Evolutionary conservation across 2,329 filamentous ascomycete genomes (phyloP).

Genomic region (Dichotomopilus funicola): DNA sequence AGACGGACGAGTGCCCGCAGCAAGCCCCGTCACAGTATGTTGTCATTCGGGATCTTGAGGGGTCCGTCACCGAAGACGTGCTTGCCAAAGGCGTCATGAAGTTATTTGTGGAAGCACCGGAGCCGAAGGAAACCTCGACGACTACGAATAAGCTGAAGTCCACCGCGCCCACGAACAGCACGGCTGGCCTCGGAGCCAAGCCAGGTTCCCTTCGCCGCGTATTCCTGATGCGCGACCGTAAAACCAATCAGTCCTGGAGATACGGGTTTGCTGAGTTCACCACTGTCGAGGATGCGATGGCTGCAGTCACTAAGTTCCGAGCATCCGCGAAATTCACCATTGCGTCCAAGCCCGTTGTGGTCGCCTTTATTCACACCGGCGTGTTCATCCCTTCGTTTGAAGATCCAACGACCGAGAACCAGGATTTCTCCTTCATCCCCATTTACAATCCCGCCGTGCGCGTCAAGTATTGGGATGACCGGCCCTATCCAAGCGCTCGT

Average conservation of each 20-base stretch:
- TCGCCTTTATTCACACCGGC: constrained; percentile 75
- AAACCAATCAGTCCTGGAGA: constrained; percentile 65
- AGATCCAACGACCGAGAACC: constrained; percentile 46
- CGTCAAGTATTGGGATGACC: constrained; percentile 70
- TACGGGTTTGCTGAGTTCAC: constrained; percentile 83
- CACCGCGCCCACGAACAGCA: constrained; percentile 49
- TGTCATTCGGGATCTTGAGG: constrained; percentile 64
- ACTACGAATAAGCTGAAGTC: constrained; percentile 50
- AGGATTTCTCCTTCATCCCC: constrained; percentile 61
- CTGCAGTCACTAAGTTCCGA: constrained; percentile 64
- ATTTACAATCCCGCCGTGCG: constrained; percentile 61
- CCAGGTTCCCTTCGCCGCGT: constrained; percentile 70
- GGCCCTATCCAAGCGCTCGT: constrained; percentile 62
- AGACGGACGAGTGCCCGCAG: constrained; percentile 38
- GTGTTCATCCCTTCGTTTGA: constrained; percentile 72
- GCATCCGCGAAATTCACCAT: constrained; percentile 72
- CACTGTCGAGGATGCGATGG: constrained; percentile 67
- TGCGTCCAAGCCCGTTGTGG: constrained; percentile 61
- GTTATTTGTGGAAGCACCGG: constrained; percentile 57
- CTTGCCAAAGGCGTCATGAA: constrained; percentile 68
- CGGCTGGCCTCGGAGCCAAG: constrained; percentile 60
- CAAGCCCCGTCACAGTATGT: constrained; percentile 66
- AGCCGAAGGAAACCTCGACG: constrained; percentile 40
- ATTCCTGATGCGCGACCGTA: constrained; percentile 67
- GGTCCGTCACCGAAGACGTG: constrained; percentile 64